These are phyloP conservation scores for Blastocystis sp. DNA, from an alignment of 352 stramenopile genomes.

Conservation along the genomic window DNA sequence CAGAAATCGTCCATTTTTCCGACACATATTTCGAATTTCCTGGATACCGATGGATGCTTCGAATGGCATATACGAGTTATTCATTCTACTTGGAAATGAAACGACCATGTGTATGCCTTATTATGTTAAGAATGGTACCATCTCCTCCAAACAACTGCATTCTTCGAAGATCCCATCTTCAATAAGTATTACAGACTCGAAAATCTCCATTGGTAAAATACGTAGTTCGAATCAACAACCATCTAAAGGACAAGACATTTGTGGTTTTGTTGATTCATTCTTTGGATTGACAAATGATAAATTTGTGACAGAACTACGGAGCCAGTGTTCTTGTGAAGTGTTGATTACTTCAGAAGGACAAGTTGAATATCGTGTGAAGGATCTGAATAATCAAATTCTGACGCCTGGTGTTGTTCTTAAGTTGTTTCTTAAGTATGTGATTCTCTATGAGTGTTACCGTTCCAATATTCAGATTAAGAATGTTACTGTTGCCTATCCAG, in stretches of 20 bases:
- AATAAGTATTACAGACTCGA: neutral
- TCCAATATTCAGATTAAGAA: neutral
- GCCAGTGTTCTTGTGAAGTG: neutral
- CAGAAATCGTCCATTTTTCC: no score
- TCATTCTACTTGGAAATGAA: neutral
- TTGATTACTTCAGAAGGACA: neutral
- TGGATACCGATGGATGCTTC: neutral
- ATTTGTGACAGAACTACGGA: neutral
- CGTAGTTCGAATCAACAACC: neutral
- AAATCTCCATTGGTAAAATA: slow-evolving; percentile 13
- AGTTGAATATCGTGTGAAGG: neutral
- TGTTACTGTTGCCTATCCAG: neutral
- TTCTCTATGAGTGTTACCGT: neutral
- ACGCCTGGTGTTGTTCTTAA: neutral
- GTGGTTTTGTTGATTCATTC: slow-evolving; percentile 1
- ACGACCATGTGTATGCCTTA: neutral
- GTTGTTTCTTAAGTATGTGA: slow-evolving; percentile 16
- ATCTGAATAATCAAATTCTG: neutral
- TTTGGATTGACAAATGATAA: neutral
- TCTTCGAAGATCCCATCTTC: neutral
- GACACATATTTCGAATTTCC: no score
- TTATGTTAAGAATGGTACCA: neutral
- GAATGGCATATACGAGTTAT: neutral
- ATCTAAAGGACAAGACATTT: neutral
- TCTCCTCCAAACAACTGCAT: neutral